These are phyloP conservation scores for Candida sanyaensis DNA, from an alignment of 1,139 yeast genomes.

Conservation along the genomic window DNA sequence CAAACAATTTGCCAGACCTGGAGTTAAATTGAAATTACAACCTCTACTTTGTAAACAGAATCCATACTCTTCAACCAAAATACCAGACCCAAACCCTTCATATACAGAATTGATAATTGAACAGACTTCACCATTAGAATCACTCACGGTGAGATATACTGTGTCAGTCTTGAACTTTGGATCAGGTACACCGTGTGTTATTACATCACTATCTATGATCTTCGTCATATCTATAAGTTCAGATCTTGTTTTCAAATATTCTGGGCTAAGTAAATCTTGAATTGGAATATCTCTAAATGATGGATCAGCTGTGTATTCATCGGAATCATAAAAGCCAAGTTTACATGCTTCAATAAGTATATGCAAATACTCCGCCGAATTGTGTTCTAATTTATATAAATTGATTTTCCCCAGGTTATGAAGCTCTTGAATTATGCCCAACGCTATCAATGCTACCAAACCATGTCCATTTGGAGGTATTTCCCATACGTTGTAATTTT, in stretches of 20 bases:
- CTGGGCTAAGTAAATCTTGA: constrained; percentile 33
- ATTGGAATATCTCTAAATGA: constrained; percentile 44
- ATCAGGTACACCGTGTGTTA: constrained; percentile 61
- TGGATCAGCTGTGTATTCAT: constrained; percentile 69
- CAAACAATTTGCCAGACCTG: constrained; percentile 58
- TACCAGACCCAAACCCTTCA: constrained; percentile 71
- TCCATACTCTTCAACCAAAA: constrained; percentile 66
- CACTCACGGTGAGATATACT: constrained; percentile 71
- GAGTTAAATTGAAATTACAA: constrained; percentile 66
- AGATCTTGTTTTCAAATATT: constrained; percentile 54
- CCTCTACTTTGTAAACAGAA: constrained; percentile 79
- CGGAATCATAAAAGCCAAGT: constrained; percentile 75
- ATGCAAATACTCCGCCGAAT: constrained; percentile 73
- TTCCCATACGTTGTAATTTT: constrained; percentile 60
- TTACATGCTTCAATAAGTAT: constrained; percentile 69
- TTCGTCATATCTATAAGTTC: constrained; percentile 40
- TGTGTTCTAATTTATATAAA: constrained; percentile 53
- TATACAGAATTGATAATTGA: constrained; percentile 80
- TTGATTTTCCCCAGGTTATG: constrained; percentile 49
- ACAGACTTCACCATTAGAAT: constrained; percentile 75
- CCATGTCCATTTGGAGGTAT: constrained; percentile 86
- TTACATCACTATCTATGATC: constrained; percentile 43
- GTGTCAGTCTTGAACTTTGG: constrained; percentile 72
- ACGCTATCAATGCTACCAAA: constrained; percentile 65
- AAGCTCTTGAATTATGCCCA: constrained; percentile 64